Evolutionary conservation across 164 flowering plant genomes (phyloP).

Genomic region (Tetrastigma voinierianum): DNA sequence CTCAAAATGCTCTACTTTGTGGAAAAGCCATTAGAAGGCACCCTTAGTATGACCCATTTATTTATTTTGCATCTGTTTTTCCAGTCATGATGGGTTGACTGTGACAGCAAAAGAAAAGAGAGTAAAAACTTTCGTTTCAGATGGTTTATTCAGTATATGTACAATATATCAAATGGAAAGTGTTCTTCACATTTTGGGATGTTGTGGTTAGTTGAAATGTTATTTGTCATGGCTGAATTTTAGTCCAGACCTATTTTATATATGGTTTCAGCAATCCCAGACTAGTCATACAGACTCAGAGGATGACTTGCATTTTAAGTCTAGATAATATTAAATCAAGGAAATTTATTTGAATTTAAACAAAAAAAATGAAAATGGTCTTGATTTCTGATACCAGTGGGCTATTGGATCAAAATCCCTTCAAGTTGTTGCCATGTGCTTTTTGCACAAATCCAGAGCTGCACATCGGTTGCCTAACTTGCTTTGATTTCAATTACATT

Average conservation of each 20-base stretch:
- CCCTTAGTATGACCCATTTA: slow-evolving; percentile 15
- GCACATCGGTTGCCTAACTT: background rate
- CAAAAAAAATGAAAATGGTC: background rate
- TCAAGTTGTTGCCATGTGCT: background rate
- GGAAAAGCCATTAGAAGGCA: slow-evolving; percentile 55
- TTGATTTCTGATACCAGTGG: background rate
- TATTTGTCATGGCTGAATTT: too few relatives aligned
- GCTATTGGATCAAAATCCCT: background rate
- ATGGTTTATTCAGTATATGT: background rate
- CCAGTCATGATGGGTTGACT: slow-evolving; percentile 36
- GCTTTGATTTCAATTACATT: background rate
- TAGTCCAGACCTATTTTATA: too few relatives aligned
- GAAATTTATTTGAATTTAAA: background rate
- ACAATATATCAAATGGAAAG: too few relatives aligned
- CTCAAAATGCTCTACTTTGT: slow-evolving; percentile 50
- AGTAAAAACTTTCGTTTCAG: background rate
- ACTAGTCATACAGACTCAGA: too few relatives aligned
- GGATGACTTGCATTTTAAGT: too few relatives aligned
- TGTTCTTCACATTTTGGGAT: too few relatives aligned
- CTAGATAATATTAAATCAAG: background rate
- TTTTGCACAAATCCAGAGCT: background rate
- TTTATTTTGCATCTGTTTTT: background rate
- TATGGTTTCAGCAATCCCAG: too few relatives aligned
- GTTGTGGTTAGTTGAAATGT: too few relatives aligned
- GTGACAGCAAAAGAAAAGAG: background rate